Evolutionary conservation across 1,284 basidiomycete species (phyloP).

Genomic region (Apiotrichum akiyoshidainum): DNA sequence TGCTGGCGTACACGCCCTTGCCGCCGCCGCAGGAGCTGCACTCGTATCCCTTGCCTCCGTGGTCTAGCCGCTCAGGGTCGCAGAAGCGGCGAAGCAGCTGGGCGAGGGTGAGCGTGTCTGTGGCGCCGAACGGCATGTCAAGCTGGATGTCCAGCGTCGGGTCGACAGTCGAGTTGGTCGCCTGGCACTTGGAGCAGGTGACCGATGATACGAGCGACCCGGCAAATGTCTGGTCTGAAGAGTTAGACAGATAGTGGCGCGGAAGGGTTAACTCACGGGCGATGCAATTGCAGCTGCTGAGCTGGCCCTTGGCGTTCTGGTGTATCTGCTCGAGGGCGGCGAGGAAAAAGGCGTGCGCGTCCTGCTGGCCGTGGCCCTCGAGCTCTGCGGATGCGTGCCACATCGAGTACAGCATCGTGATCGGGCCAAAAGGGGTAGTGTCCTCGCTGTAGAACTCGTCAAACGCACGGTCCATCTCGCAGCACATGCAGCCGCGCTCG

Average conservation of each 20-base stretch:
- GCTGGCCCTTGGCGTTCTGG: slow-evolving; percentile 63
- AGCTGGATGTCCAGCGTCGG: slow-evolving; percentile 89
- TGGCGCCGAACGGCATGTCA: slow-evolving; percentile 57
- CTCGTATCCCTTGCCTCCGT: slow-evolving; percentile 40
- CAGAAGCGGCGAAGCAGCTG: slow-evolving; percentile 40
- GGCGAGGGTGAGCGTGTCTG: slow-evolving; percentile 27
- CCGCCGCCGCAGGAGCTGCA: slow-evolving; percentile 47
- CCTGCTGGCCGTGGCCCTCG: slow-evolving; percentile 85
- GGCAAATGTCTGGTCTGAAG: slow-evolving; percentile 71
- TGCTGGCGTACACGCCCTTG: slow-evolving; percentile 58
- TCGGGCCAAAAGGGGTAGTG: slow-evolving; percentile 72
- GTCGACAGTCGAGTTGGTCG: slow-evolving; percentile 74
- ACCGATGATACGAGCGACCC: slow-evolving; percentile 86
- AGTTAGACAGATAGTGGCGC: too few species aligned
- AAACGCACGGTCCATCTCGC: slow-evolving; percentile 92
- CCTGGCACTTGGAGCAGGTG: slow-evolving; percentile 71
- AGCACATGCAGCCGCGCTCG: slow-evolving; percentile 75
- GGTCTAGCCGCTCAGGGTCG: slow-evolving; percentile 41
- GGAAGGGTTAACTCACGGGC: slow-evolving; percentile 56
- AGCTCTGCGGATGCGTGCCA: slow-evolving; percentile 83
- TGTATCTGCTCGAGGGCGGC: slow-evolving; percentile 79
- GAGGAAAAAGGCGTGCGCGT: slow-evolving; percentile 64
- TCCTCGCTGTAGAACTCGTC: slow-evolving; percentile 75
- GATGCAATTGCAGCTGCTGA: slow-evolving; percentile 72
- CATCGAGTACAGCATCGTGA: slow-evolving; percentile 76